Evolutionary conservation across 805 yeast genomes (phyloP), one percentile per base, ranked within the genome.

Genomic region (Metschnikowia proteae): DNA sequence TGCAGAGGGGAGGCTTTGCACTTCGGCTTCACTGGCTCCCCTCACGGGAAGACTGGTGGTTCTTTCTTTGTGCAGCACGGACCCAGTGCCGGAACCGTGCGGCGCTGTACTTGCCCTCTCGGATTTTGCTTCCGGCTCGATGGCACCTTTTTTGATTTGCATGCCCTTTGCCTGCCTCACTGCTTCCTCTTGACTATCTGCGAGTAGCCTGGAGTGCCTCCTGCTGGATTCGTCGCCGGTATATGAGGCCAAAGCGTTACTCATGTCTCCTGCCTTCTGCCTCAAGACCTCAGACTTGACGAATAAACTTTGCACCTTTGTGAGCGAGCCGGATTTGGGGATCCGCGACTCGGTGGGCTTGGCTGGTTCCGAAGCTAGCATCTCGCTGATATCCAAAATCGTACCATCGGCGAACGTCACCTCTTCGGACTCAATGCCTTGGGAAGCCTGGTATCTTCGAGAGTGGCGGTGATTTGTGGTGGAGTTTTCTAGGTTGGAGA

Each of bases 301-400:
- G 36, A 64, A 60, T 29, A 69, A 52, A 30, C 64, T 71, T 33
- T 67, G 71, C 13, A 71, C 52, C 45, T 55, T 63, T 37, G 62
- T 57, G 10, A 66, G 56, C 11, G 74, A 70, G 23, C 59, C 64
- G 3, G 72, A 66, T 36, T 63, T 22, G 38, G 60, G 52, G 43
- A 55, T 39, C n/a, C 26, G 32, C 6, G 45, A 30, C 17, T 38
- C 47, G 3, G 5, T 32, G 1, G 46, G 43, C 22, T 38, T 46
- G 3, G 52, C 49, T 3, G 60, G 60, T 31, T 47, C 57, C 7
- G 56, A 45, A 10, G 56, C 56, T 11, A 55, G 50, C 59, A 55
- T 55, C 41, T 55, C 60, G 43, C 48, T 51, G 28, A 57, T 55
- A 31, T 53, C 57, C 32, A 55, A 43, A 5, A 55, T 40, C 6